Evolutionary conservation across 2,329 filamentous ascomycete species (phyloP), one percentile per base, ranked within the genome.

Genomic region (Aspergillus luchuensis): DNA sequence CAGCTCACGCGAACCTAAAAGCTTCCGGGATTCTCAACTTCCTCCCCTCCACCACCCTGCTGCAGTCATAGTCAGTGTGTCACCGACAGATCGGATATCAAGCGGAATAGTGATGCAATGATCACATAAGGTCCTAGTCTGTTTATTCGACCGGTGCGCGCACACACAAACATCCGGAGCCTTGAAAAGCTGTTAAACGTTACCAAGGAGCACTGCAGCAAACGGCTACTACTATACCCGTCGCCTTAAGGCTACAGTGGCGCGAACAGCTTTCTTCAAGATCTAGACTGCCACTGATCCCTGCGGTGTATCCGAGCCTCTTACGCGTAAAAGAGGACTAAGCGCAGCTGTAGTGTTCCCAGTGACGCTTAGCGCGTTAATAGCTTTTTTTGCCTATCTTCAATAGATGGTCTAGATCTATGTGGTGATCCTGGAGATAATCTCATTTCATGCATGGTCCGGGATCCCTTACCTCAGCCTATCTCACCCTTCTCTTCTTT

Each of bases 21-120:
- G 28, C 13, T n/a, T 49, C 25, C 15, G 8, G 13, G 15, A 10
- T 8, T 25, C 7, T 7, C 23, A 7, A 25, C 23, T 25, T 25
- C 23, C 10, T 10, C 47, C 8, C 11, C 33, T 3, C 4, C 33
- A 5, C 25, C 6, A 8, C 17, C 15, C 8, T 4, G 25, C 23
- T 50, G 47, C 8, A 50, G 25, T 50, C 13, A 50, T 19, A 50
- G 47, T 50, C 47, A 50, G 47, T 50, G 47, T 50, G 47, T 50
- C 8, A 50, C 47, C 21, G 25, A 7, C 2, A 28, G n/a, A 50
- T 50, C 47, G 2, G 17, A 19, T 25, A n/a, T 49, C 47, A 17
- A 49, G 47, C 5, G 13, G 13, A 15, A 30, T 15, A 15, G n/a
- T 19, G 47, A 50, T 50, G 47, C 47, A 50, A 30, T 30, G 47